These are phyloP conservation scores for Fraxinus anomala DNA, from an alignment of 257 asterid species.

Conservation along the genomic window DNA sequence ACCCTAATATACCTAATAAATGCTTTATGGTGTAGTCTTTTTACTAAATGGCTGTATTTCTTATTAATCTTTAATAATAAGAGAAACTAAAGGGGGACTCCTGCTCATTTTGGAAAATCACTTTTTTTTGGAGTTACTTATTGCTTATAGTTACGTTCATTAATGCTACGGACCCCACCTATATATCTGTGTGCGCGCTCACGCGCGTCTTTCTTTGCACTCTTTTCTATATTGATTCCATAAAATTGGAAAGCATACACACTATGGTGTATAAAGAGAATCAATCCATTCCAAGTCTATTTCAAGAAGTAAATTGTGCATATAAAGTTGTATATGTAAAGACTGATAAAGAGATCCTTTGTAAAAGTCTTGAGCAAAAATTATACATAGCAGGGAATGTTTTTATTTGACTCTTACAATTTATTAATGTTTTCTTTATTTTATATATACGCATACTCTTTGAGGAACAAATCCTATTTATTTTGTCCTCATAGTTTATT, in stretches of 20 bases:
- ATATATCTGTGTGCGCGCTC: not conserved
- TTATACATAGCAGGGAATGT: constrained; percentile 23
- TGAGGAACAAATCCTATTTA: not conserved
- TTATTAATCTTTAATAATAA: constrained; percentile 18
- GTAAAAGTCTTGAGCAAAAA: not conserved
- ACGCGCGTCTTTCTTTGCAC: constrained; percentile 24
- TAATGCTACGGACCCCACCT: constrained; percentile 37
- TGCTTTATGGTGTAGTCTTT: not conserved
- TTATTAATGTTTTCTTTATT: not conserved
- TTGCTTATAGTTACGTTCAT: constrained; percentile 23
- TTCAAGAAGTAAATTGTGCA: constrained; percentile 11
- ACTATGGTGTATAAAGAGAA: constrained; percentile 27
- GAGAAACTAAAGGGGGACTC: not conserved
- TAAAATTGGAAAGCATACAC: constrained; percentile 37
- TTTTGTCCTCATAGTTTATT: no score
- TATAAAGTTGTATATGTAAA: constrained; percentile 18
- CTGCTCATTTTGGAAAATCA: not conserved
- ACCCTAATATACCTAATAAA: constrained; percentile 30
- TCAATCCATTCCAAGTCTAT: constrained; percentile 24
- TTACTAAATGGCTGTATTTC: constrained; percentile 29
- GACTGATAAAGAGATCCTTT: constrained; percentile 22
- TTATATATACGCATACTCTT: no score
- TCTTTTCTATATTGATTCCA: constrained; percentile 50
- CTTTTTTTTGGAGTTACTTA: not conserved
- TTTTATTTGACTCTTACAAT: constrained; percentile 1